phyloP scores from a whole-genome alignment of 768 basidiomycete genomes.

The Ephemerocybe angulata region DNA sequence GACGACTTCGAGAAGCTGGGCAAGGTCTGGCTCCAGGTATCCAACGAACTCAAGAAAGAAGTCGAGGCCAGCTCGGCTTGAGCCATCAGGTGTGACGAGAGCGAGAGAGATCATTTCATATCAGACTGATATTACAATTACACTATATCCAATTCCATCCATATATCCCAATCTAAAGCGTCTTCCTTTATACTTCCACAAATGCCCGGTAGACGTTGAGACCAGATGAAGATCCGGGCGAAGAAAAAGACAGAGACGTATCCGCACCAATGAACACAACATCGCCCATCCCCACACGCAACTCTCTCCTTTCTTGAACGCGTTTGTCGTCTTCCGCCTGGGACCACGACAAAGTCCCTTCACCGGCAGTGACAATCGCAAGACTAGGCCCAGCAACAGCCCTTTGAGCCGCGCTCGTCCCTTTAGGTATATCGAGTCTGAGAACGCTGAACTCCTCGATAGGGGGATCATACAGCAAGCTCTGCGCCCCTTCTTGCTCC shows the following conservation, averaged over 20 bases:
- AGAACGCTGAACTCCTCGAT: constrained; percentile 92
- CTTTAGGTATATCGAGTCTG: constrained; percentile 45
- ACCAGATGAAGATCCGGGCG: background rate
- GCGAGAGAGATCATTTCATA: background rate
- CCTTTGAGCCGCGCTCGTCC: constrained; percentile 51
- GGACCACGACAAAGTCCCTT: constrained; percentile 53
- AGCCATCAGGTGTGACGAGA: too few species aligned
- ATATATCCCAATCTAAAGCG: background rate
- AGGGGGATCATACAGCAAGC: constrained; percentile 81
- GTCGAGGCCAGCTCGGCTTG: too few species aligned
- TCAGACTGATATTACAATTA: background rate
- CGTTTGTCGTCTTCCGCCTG: too few species aligned
- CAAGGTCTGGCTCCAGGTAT: constrained; percentile 31
- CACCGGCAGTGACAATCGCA: constrained; percentile 69
- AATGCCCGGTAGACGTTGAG: constrained; percentile 4
- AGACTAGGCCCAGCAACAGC: constrained; percentile 82
- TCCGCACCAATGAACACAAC: constrained; percentile 83
- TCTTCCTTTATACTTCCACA: constrained; percentile 1
- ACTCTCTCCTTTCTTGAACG: constrained; percentile 8
- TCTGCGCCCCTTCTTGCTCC: constrained; percentile 12
- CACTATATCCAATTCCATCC: background rate
- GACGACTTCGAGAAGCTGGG: constrained; percentile 42
- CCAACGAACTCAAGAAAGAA: constrained; percentile 31
- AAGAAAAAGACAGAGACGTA: constrained; percentile 18
- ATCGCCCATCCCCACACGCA: constrained; percentile 58